phyloP scores from a whole-genome alignment of 106 monocot species.

The Allium sativum region DNA sequence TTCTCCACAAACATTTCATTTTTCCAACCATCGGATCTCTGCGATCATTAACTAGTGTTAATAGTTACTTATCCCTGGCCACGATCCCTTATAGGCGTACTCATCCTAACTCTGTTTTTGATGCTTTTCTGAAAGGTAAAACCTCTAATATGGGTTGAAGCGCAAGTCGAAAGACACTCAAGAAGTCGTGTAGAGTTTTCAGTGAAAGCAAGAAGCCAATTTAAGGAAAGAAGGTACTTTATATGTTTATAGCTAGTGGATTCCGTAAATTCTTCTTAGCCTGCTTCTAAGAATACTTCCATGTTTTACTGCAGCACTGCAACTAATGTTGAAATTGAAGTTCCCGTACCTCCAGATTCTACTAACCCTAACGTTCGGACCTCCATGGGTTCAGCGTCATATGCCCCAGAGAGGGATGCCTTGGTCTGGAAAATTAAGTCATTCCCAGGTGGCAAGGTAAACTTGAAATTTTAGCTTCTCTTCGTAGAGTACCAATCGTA shows the following conservation, averaged over 20 bases:
- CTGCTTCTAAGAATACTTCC: neutral
- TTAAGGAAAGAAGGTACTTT: conserved; percentile 80
- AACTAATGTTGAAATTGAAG: conserved; percentile 89
- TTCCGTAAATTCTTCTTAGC: no score
- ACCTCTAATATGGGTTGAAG: conserved; percentile 94
- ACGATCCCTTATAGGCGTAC: no score
- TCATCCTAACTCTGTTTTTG: neutral
- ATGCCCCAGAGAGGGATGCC: conserved; percentile 94
- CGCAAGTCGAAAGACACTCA: conserved; percentile 89
- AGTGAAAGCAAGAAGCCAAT: conserved; percentile 92
- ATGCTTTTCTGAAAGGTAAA: conserved; percentile 49
- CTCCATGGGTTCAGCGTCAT: conserved; percentile 92
- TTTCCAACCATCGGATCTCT: no score
- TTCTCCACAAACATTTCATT: no score
- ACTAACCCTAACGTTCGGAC: conserved; percentile 83
- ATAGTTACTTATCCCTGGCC: no score
- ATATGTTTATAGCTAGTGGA: no score
- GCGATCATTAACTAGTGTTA: no score
- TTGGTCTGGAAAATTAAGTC: conserved; percentile 98
- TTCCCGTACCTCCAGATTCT: conserved; percentile 84
- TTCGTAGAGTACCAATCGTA: no score
- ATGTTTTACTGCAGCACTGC: conserved; percentile 54
- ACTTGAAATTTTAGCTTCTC: neutral
- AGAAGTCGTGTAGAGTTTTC: conserved; percentile 87
- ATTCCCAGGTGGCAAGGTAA: conserved; percentile 93